Base-by-base conservation (phyloP, 2,329 filamentous ascomycete species). In the Fusarium sp. region DNA sequence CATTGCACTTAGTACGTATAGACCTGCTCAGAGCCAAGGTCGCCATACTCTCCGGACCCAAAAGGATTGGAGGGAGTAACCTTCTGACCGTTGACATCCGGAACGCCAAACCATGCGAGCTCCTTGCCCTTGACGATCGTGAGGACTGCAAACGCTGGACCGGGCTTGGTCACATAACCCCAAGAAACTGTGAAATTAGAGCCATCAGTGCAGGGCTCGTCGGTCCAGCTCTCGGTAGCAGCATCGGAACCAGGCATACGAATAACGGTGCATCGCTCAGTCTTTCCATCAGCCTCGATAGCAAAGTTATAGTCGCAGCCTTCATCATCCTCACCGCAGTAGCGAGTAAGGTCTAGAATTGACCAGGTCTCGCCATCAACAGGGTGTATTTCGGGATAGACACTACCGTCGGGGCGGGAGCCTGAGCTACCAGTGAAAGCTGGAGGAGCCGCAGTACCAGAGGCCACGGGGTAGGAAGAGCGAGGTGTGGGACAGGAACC, bases 281-380 rank as follows among this genome's bases (percentile, higher is more conserved):
- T 70, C 64, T 69, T 56, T 13, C 61, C 60, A 17, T 69, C 46
- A 2, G 55, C 67, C 47, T 63, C 47, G 11, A 71, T 65, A 2
- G 14, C 22, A 15, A 70, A 71, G 57, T 66, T 69, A 42, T 71
- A 71, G 45, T 71, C 67, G n/a, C 69, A 71, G 15, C 60, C 61
- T 7, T 36, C 24, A 10, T 57, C 62, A 5, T 56, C 69, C n/a
- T 56, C 60, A 4, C 33, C 54, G 14, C 69, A 71, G 49, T 71
- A 70, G 6, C 69, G 67, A 11, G 21, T 71, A 33, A 71, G 33
- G 14, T 70, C 56, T 9, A 28, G 44, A 42, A 71, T 66, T 6
- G 44, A 17, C 69, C 64, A 70, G 6, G 47, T 53, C 42, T 58
- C 45, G 44, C 69, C 69, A 2, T 56, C 39, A 5, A 71, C 44